A percentile compares a stretch with the other conserved stretches of the same genome.
Conservation (phyloP, 1,139 yeast species). For the Candida neerlandica region DNA sequence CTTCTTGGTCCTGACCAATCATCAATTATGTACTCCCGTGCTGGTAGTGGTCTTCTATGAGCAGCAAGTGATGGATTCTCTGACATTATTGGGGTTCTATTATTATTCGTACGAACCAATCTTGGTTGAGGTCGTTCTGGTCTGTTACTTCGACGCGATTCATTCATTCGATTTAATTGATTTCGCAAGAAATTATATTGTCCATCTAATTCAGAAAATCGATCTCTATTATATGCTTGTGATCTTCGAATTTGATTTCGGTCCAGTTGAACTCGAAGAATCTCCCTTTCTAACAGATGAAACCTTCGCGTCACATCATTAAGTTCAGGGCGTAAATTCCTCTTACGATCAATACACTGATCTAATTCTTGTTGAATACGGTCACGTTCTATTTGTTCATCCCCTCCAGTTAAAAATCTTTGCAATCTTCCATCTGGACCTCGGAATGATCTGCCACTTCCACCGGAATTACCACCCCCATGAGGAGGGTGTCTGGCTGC, state of each 20-base stretch:
- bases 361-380: constrained; percentile 4
- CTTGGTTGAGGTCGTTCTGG: too few relatives aligned
- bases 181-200: background rate
- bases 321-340: background rate
- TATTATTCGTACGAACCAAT: too few relatives aligned
- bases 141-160: too few relatives aligned
- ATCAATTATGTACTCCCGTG: too few relatives aligned
- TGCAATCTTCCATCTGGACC: background rate
- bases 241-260: background rate
- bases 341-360: background rate
- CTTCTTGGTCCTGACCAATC: too few relatives aligned
- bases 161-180: background rate
- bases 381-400: background rate
- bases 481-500: too few relatives aligned
- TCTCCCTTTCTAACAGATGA: background rate
- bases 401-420: background rate
- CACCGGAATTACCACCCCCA: background rate
- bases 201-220: background rate
- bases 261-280: background rate
- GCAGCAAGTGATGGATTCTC: too few relatives aligned
- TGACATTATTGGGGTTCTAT: too few relatives aligned
- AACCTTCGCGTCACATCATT: background rate
- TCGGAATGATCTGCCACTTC: background rate
- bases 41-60: too few relatives aligned
- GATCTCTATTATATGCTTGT: background rate